phyloP scores from a whole-genome alignment of 345 rosid genomes.

The Brassica nigra region DNA sequence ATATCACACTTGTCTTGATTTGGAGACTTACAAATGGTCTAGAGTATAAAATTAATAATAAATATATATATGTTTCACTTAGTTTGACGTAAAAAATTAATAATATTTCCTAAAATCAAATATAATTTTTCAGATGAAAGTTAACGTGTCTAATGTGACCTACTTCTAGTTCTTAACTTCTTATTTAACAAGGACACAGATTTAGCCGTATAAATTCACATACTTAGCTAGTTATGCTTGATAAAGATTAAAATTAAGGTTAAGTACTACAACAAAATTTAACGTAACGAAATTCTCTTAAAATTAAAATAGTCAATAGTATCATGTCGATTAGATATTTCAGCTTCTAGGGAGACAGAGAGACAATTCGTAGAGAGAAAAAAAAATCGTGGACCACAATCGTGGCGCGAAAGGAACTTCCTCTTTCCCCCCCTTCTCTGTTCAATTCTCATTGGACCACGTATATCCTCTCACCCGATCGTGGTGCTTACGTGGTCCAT shows the following conservation, averaged over 20 bases:
- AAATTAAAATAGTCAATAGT: not conserved
- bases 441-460: slow-evolving; percentile 45
- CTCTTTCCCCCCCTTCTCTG: slow-evolving; percentile 27
- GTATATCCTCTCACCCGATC: slow-evolving; percentile 17
- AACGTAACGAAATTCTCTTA: slow-evolving; percentile 13
- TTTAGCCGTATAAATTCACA: not conserved
- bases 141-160: not conserved
- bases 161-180: not conserved
- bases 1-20: not conserved
- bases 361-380: slow-evolving; percentile 12
- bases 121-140: not conserved
- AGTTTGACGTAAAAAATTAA: not conserved
- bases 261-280: slow-evolving; percentile 20
- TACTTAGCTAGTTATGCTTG: slow-evolving; percentile 9
- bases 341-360: slow-evolving; percentile 3
- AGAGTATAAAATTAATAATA: not conserved
- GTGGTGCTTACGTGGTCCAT: slow-evolving; percentile 41
- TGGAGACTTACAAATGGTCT: not conserved
- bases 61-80: not conserved
- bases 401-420: slow-evolving; percentile 56
- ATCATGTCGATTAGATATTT: not conserved
- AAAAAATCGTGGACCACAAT: slow-evolving; percentile 43
- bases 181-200: not conserved
- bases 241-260: slow-evolving; percentile 18
- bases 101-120: not conserved